A percentile compares a stretch with the other conserved stretches of the same genome.
Conservation (phyloP, 129 eudicot genomes). For the Smallanthus sonchifolius region DNA sequence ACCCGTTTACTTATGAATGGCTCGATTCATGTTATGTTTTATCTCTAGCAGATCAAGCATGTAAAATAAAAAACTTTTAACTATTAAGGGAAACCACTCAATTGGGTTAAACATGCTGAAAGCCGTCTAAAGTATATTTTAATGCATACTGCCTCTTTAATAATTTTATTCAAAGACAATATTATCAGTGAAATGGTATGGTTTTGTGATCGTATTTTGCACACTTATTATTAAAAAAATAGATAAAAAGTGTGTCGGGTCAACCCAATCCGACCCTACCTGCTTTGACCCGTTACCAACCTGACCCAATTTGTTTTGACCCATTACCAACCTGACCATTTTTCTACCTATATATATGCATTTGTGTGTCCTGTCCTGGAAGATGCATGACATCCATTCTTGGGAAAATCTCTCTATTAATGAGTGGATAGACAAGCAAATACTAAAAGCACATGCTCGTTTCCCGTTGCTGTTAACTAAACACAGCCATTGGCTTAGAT, state of each 20-base stretch:
- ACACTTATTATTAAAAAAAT: not conserved
- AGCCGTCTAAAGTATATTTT: not conserved
- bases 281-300: not conserved
- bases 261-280: not conserved
- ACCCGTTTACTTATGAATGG: not conserved
- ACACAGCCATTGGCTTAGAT: not conserved
- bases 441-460: not conserved
- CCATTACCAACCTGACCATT: not conserved
- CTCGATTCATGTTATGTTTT: not conserved
- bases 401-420: conserved; percentile 4
- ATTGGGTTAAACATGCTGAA: not conserved
- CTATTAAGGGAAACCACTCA: not conserved
- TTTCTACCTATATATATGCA: not conserved
- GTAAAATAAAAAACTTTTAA: not conserved
- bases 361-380: not conserved
- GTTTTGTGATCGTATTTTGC: not conserved
- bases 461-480: not conserved
- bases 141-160: not conserved
- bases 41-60: not conserved
- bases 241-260: not conserved
- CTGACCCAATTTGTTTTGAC: not conserved
- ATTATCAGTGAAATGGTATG: not conserved
- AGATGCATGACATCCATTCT: not conserved
- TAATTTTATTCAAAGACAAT: not conserved
- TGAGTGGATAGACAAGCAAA: not conserved